phyloP scores from a whole-genome alignment of 2,329 filamentous ascomycete species.

The Penicillium sp. region DNA sequence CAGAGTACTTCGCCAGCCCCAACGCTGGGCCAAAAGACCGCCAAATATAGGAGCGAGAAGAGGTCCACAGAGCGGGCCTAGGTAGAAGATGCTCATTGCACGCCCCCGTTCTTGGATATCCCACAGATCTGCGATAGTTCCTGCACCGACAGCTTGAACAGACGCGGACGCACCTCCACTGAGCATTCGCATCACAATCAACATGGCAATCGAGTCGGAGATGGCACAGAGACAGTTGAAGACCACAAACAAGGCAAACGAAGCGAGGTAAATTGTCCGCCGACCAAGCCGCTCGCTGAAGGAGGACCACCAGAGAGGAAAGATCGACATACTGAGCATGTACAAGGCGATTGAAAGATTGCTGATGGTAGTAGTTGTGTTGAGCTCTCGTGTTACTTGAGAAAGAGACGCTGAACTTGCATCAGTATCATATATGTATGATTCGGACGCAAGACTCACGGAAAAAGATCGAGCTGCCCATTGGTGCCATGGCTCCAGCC shows the following conservation, averaged over 20 bases:
- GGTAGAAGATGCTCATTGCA: slow-evolving; percentile 80
- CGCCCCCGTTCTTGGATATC: slow-evolving; percentile 63
- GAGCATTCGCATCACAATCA: slow-evolving; percentile 69
- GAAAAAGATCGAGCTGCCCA: slow-evolving; percentile 79
- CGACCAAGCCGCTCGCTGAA: slow-evolving; percentile 68
- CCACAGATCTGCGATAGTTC: slow-evolving; percentile 78
- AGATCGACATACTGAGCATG: slow-evolving; percentile 77
- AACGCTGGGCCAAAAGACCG: slow-evolving; percentile 61
- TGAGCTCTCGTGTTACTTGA: slow-evolving; percentile 57
- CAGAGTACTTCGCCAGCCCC: slow-evolving; percentile 70
- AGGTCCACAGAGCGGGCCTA: slow-evolving; percentile 70
- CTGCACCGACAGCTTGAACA: slow-evolving; percentile 76
- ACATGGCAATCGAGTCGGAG: slow-evolving; percentile 64
- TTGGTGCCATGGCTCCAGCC: slow-evolving; percentile 69
- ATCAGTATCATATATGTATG: neutral
- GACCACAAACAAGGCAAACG: slow-evolving; percentile 65
- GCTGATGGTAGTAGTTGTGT: slow-evolving; percentile 58
- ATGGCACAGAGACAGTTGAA: slow-evolving; percentile 66
- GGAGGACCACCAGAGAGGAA: slow-evolving; percentile 80
- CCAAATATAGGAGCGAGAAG: slow-evolving; percentile 71
- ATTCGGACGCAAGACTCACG: slow-evolving; percentile 49
- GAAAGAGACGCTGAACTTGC: slow-evolving; percentile 57
- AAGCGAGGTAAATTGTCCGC: slow-evolving; percentile 70
- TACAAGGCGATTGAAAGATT: slow-evolving; percentile 74
- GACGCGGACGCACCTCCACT: slow-evolving; percentile 71